These are phyloP conservation scores for Camelina laxa DNA, from an alignment of 345 rosid species.

Conservation along the genomic window DNA sequence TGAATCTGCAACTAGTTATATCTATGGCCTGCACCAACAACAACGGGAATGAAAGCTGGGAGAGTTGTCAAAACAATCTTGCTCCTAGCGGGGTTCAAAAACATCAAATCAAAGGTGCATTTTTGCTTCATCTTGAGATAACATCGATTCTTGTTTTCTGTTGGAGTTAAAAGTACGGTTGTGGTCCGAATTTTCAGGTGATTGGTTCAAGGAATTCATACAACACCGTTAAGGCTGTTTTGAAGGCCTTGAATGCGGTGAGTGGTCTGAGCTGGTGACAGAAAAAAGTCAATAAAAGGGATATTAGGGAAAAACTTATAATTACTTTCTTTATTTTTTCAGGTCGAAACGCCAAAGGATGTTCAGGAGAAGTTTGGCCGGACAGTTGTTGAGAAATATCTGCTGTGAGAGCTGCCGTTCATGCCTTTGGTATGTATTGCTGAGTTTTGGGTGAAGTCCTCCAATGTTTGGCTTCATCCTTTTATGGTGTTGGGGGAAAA, in stretches of 20 bases:
- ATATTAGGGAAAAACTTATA: not conserved
- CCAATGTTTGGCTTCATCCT: slow-evolving; percentile 8
- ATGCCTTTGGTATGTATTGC: slow-evolving; percentile 6
- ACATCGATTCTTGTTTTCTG: slow-evolving; percentile 11
- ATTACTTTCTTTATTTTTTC: not conserved
- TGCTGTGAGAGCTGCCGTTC: slow-evolving; percentile 47
- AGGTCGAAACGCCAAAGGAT: slow-evolving; percentile 96
- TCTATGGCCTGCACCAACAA: slow-evolving; percentile 93
- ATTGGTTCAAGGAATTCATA: slow-evolving; percentile 94
- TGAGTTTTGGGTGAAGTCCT: slow-evolving; percentile 24
- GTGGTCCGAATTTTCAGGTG: slow-evolving; percentile 52
- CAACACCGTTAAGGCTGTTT: slow-evolving; percentile 90
- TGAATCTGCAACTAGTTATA: slow-evolving; percentile 57
- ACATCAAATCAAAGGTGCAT: slow-evolving; percentile 87
- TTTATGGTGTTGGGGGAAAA: slow-evolving; percentile 17
- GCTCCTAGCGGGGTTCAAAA: slow-evolving; percentile 89
- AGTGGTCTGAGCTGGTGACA: slow-evolving; percentile 43
- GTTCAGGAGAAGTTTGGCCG: slow-evolving; percentile 93
- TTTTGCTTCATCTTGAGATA: slow-evolving; percentile 1
- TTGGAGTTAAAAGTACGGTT: not conserved
- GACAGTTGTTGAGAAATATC: slow-evolving; percentile 84
- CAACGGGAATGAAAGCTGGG: slow-evolving; percentile 93
- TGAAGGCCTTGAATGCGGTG: slow-evolving; percentile 92
- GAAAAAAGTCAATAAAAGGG: not conserved
- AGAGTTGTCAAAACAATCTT: slow-evolving; percentile 76